Base-by-base conservation (phyloP, 306 rosid genomes). In the Coriaria nepalensis region DNA sequence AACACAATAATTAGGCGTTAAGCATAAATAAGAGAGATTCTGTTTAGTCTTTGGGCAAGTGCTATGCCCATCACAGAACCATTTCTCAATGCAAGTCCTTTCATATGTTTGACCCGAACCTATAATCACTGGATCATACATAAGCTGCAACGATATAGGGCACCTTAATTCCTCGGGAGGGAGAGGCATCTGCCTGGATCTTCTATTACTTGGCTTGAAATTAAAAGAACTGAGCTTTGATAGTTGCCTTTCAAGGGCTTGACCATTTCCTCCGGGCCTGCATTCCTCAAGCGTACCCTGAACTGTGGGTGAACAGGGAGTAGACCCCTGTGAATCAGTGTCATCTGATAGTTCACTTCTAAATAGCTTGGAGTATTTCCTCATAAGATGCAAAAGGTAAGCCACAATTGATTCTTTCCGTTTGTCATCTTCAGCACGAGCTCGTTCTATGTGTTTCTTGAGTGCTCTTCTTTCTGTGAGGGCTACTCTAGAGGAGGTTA, bases 121-220 rank as follows among this genome's bases (percentile, higher is more conserved):
- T 63, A 92, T 85, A 59, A 92, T 82, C 50, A 92, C 98, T 4
- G 98, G 98, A 49, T 92, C 98, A 47, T 77, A 73, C 94, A 92
- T 85, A 47, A 92, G 94, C 68, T 85, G 96, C 66, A 92, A 69
- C 13, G 96, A 92, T 65, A 92, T 82, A 13, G 96, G 98, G 57
- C 98, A 92, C 77, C 93, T 85, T 59, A 92, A 70, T 59, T 92
- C 98, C 62, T 92, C 98, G 13, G 98, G 98, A 35, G 96, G 87
- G 57, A 69, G 67, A 43, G 75, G 62, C 69, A 82, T 71, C 68
- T 69, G 93, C 52, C 74, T 78, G 33, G 75, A 80, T 71, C 60
- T 79, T 60, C 65, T 61, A 61, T 47, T 64, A 69, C 47, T 69
- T 60, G 81, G 57, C 68, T 78, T 85, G 69, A 70, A 77, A 73